Evolutionary conservation across 352 stramenopile species (phyloP).

Genomic region (Phytophthora melonis): DNA sequence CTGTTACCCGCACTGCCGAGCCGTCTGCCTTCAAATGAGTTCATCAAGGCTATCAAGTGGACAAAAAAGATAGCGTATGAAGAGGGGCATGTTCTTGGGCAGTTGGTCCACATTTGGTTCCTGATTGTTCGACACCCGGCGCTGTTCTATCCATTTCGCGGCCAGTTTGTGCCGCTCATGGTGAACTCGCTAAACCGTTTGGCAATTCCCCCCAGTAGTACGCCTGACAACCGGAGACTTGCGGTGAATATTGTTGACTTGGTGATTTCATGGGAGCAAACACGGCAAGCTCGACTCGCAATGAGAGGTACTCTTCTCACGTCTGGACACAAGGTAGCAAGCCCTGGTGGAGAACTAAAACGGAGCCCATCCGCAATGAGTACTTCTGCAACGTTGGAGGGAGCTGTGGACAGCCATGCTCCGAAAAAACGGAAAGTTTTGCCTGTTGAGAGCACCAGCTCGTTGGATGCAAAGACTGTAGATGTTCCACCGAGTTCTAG

Average conservation of each 20-base stretch:
- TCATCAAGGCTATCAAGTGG: conserved; percentile 97
- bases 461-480: conserved; percentile 28
- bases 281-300: conserved; percentile 73
- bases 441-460: conserved; percentile 16
- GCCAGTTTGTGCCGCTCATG: conserved; percentile 96
- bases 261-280: conserved; percentile 96
- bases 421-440: conserved; percentile 64
- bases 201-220: conserved; percentile 94
- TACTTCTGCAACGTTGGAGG: conserved; percentile 15
- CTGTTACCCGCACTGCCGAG: conserved; percentile 94
- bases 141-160: conserved; percentile 94
- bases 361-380: conserved; percentile 39
- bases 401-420: conserved; percentile 31
- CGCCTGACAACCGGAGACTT: conserved; percentile 93
- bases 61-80: conserved; percentile 98
- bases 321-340: conserved; percentile 19
- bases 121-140: conserved; percentile 95
- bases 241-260: conserved; percentile 96
- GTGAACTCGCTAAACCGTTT: conserved; percentile 96
- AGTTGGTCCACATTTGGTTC: conserved; percentile 98
- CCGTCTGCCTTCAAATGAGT: conserved; percentile 92
- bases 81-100: conserved; percentile 95
- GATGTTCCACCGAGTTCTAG: conserved; percentile 25
- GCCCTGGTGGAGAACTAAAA: conserved; percentile 44
- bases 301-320: conserved; percentile 23